Conservation (phyloP, 495 filamentous ascomycete species). For the Thermothielavioides terrestris region DNA sequence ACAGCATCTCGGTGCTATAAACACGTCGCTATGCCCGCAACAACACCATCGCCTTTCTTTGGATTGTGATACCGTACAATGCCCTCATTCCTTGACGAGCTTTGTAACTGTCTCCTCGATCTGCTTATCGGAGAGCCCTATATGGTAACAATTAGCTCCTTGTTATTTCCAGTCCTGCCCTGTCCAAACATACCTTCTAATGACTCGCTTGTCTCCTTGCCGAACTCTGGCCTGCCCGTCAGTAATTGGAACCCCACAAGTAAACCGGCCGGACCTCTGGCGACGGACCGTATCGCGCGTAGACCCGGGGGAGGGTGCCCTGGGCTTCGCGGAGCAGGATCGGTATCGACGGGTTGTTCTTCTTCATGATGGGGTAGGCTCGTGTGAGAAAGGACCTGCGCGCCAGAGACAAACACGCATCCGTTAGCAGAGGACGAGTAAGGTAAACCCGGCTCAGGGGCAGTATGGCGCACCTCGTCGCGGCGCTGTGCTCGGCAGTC, state of each 20-base stretch:
- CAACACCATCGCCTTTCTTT: background rate
- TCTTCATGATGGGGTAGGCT: slow-evolving; percentile 98
- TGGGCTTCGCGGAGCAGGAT: slow-evolving; percentile 90
- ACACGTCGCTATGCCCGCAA: background rate
- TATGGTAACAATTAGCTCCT: slow-evolving; percentile 1
- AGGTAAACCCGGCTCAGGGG: background rate
- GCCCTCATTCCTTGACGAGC: slow-evolving; percentile 56
- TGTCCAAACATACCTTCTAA: slow-evolving; percentile 54
- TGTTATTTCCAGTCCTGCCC: background rate
- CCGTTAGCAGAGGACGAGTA: background rate
- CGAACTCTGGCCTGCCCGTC: slow-evolving; percentile 52
- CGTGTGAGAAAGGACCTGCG: slow-evolving; percentile 77
- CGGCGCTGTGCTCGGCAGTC: slow-evolving; percentile 76
- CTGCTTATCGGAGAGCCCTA: slow-evolving; percentile 81
- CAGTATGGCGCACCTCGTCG: slow-evolving; percentile 55
- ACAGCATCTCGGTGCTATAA: slow-evolving; percentile 5
- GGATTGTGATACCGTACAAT: background rate
- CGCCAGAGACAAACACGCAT: too few species aligned
- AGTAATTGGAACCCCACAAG: too few species aligned
- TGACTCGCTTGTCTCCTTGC: slow-evolving; percentile 77
- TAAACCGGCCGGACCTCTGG: background rate
- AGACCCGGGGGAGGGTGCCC: slow-evolving; percentile 74
- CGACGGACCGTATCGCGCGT: slow-evolving; percentile 81
- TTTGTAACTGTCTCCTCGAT: slow-evolving; percentile 82
- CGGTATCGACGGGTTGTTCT: slow-evolving; percentile 89